Evolutionary conservation across 257 asterid species (phyloP).

Genomic region (Cinchona pubescens): DNA sequence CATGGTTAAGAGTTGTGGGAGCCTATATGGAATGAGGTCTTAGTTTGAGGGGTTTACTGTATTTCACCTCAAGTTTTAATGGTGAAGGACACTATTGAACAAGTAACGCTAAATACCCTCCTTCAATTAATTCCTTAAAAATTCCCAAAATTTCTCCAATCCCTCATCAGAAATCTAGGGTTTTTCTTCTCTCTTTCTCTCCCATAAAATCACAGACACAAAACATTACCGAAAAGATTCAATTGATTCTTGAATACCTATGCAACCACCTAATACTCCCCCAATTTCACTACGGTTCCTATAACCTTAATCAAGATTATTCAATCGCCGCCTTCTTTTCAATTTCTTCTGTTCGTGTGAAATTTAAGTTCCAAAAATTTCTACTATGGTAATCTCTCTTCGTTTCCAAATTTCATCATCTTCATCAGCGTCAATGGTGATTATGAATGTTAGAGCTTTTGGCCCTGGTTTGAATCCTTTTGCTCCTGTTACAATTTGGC

Average conservation of each 20-base stretch:
- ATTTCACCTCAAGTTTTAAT: no score
- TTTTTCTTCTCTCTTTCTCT: no score
- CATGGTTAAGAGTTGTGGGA: no score
- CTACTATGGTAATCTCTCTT: slow-evolving; percentile 49
- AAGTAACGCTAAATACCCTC: no score
- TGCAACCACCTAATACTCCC: slow-evolving; percentile 57
- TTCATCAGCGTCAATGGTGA: slow-evolving; percentile 39
- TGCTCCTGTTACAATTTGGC: slow-evolving; percentile 71
- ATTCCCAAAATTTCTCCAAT: no score
- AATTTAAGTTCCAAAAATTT: slow-evolving; percentile 28
- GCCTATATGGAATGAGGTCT: no score
- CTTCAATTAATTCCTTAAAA: no score
- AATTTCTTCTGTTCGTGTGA: background rate
- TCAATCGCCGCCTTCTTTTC: background rate
- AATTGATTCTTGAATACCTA: slow-evolving; percentile 16
- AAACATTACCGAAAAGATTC: no score
- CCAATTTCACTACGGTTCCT: slow-evolving; percentile 23
- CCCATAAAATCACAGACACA: no score
- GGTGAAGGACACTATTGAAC: no score
- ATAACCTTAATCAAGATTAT: background rate
- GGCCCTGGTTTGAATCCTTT: slow-evolving; percentile 99
- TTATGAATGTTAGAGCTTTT: slow-evolving; percentile 67
- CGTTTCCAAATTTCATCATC: slow-evolving; percentile 41
- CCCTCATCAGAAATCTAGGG: no score
- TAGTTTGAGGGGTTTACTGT: no score